A percentile compares a stretch with the other conserved stretches of the same genome.
Evolutionary conservation across 306 rosid species (phyloP).

Genomic region (Ammopiptanthus mongolicus): DNA sequence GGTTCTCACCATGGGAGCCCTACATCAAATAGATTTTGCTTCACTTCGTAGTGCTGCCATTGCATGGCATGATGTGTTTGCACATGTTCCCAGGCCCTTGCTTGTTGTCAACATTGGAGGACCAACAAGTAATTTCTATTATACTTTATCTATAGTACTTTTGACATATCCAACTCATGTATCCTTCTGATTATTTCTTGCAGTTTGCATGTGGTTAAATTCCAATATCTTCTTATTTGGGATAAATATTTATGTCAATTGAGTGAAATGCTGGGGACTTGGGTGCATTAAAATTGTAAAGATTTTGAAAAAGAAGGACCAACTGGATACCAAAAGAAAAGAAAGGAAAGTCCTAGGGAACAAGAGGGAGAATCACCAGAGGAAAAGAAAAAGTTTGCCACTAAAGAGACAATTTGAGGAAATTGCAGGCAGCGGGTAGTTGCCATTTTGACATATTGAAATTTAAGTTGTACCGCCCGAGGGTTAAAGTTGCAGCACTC

Average conservation of each 20-base stretch:
- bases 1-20: constrained; percentile 84
- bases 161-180: background rate
- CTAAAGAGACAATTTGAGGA: background rate
- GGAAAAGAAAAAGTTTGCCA: background rate
- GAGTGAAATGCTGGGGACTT: constrained; percentile 8
- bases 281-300: background rate
- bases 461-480: background rate
- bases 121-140: constrained; percentile 58
- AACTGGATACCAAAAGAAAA: background rate
- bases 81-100: constrained; percentile 71
- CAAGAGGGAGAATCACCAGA: background rate
- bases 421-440: background rate
- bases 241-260: background rate
- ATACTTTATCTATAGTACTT: background rate
- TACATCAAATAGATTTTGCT: constrained; percentile 84
- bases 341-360: background rate
- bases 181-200: background rate
- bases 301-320: background rate
- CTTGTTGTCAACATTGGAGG: constrained; percentile 83
- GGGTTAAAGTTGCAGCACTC: background rate
- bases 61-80: constrained; percentile 80
- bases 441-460: background rate
- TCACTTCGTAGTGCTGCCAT: constrained; percentile 78
- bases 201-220: constrained; percentile 13
- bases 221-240: background rate